A percentile compares a stretch with the other conserved stretches of the same genome.
These are phyloP conservation scores for Lichtheimia corymbifera DNA, from an alignment of 371 early-diverging fungal species.

Conservation along the genomic window DNA sequence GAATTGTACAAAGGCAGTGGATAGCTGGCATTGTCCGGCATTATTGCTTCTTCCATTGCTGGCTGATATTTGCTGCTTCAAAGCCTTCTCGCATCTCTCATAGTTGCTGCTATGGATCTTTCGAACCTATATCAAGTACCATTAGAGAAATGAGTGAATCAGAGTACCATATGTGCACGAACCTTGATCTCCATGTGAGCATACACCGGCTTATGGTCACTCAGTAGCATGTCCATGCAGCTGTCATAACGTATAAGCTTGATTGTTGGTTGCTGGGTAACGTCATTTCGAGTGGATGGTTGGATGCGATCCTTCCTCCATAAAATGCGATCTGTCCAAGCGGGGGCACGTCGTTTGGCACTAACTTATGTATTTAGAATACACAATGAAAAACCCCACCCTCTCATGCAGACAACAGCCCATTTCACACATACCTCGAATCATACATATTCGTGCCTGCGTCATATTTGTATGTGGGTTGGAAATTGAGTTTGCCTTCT, in stretches of 20 bases:
- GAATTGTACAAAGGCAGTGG: constrained; percentile 66
- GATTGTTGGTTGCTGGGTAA: constrained; percentile 18
- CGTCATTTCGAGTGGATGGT: constrained; percentile 35
- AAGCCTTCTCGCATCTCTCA: constrained; percentile 50
- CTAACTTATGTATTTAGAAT: constrained; percentile 23
- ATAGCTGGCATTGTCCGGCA: constrained; percentile 71
- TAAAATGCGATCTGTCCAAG: constrained; percentile 93
- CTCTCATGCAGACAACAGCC: no score
- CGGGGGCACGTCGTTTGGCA: constrained; percentile 83
- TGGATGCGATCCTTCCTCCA: constrained; percentile 62
- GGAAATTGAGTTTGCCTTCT: constrained; percentile 80
- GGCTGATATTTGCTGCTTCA: constrained; percentile 61
- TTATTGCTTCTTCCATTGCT: constrained; percentile 74
- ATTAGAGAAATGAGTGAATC: no score
- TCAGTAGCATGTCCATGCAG: constrained; percentile 65
- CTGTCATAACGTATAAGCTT: constrained; percentile 52
- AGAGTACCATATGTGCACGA: background rate
- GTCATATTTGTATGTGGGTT: constrained; percentile 95
- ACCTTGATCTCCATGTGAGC: constrained; percentile 65
- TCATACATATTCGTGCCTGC: constrained; percentile 82
- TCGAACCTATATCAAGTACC: constrained; percentile 13
- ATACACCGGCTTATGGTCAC: constrained; percentile 95
- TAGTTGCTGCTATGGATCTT: constrained; percentile 57
- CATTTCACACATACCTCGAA: constrained; percentile 56
- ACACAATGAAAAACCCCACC: background rate